Percentiles rank a stretch among this genome's conserved stretches.
These are phyloP conservation scores for Euphorbia schlechtendalii DNA, from an alignment of 441 rosid genomes.

Conservation along the genomic window DNA sequence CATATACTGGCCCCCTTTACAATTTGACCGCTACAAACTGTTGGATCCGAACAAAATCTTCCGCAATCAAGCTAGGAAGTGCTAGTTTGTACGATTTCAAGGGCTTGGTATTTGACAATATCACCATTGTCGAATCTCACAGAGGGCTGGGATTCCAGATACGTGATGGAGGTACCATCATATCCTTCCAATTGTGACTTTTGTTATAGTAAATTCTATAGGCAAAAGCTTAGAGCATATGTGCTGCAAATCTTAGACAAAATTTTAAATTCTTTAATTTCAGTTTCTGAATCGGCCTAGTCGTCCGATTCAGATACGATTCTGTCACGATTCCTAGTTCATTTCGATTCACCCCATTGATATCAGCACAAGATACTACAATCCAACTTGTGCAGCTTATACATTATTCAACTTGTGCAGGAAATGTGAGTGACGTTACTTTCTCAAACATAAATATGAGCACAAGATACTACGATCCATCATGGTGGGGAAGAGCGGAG, in stretches of 20 bases:
- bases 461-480: conserved; percentile 77
- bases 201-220: not conserved
- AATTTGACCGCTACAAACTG: conserved; percentile 67
- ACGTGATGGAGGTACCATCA: conserved; percentile 75
- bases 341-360: too few relatives aligned
- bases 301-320: too few relatives aligned
- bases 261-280: too few relatives aligned
- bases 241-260: not conserved
- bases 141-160: conserved; percentile 81
- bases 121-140: conserved; percentile 75
- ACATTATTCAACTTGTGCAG: too few relatives aligned
- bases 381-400: too few relatives aligned
- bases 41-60: conserved; percentile 90
- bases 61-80: conserved; percentile 83
- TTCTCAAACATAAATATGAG: conserved; percentile 77
- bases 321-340: too few relatives aligned
- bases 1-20: conserved; percentile 51
- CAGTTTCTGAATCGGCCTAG: too few relatives aligned
- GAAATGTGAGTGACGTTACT: conserved; percentile 63
- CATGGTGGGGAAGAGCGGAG: conserved; percentile 97
- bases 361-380: too few relatives aligned
- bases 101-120: conserved; percentile 60
- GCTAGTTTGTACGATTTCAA: conserved; percentile 69
- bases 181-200: not conserved
- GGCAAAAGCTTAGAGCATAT: not conserved